Evolutionary conservation across 805 yeast genomes (phyloP), one percentile per base, ranked within the genome.

Genomic region (Metschnikowia lachancei): DNA sequence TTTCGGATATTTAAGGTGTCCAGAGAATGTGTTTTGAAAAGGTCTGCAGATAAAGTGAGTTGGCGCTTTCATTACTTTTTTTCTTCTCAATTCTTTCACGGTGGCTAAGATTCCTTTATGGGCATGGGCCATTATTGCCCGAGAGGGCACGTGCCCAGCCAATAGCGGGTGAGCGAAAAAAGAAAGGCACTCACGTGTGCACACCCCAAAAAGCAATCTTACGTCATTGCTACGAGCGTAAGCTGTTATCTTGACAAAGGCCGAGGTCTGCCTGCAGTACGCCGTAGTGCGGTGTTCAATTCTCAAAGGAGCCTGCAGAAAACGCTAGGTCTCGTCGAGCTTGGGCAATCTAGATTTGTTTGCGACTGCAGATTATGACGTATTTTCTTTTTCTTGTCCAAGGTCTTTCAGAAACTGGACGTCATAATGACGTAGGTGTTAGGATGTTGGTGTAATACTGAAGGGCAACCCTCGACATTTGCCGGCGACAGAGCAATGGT

Each of bases 361-460:
- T 11, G 13, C 5, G n/a, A 28, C 44, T 45, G 44, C 48, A 45
- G 20, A 26, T 17, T 12, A 30, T 35, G 43, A 38, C 40, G 39
- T 38, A 26, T 30, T 39, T 17, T 36, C 14, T 38, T 33, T 33
- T 19, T 28, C 26, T 24, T 18, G 13, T 13, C 34, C 17, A 24
- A 7, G 22, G 16, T 3, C 19, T 12, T 11, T 11, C 12, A 20
- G 33, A 14, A 12, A n/a, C 36, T 16, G 18, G 29, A 45, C 48
- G 48, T 45, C 48, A 45, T 45, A 9, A 45, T 45, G 48, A 45
- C 48, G 48, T 45, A 45, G 33, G 41, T 22, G 19, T 18, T n/a
- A 22, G 37, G 31, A 18, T 36, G 29, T 9, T 20, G 31, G 34
- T 11, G 30, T 18, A 40, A 40, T n/a, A n/a, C n/a, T n/a, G n/a